These are phyloP conservation scores for Colletotrichum abscissum DNA, from an alignment of 2,329 filamentous ascomycete genomes.

Conservation along the genomic window DNA sequence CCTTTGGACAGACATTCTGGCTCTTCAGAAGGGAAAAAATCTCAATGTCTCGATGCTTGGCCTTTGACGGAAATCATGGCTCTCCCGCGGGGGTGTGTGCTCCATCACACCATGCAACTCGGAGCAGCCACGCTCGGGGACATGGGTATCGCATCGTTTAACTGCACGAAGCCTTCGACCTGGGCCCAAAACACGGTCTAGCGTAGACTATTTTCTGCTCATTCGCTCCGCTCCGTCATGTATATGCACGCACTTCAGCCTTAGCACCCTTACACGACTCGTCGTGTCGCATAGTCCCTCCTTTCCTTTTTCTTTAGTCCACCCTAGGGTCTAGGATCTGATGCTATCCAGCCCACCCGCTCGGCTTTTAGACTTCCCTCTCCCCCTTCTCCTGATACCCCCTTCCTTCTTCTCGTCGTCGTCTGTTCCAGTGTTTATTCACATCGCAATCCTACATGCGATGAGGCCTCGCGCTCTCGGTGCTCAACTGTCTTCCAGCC, in stretches of 20 bases:
- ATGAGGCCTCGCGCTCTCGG: not conserved
- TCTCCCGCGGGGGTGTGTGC: not conserved
- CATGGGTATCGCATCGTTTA: not conserved
- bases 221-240: constrained; percentile 15
- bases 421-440: not conserved
- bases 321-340: constrained; percentile 1
- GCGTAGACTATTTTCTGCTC: constrained; percentile 14
- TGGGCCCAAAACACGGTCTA: constrained; percentile 22
- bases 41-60: not conserved
- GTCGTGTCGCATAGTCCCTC: constrained; percentile 31
- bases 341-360: constrained; percentile 12
- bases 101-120: constrained; percentile 14
- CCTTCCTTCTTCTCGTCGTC: not conserved
- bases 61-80: not conserved
- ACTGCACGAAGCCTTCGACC: constrained; percentile 28
- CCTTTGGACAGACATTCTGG: not conserved
- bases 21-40: not conserved
- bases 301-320: constrained; percentile 27
- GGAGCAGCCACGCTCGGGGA: constrained; percentile 30
- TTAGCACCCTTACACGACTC: constrained; percentile 30
- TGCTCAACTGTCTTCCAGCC: not conserved
- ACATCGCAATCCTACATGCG: not conserved
- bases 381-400: constrained; percentile 3
- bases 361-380: constrained; percentile 25
- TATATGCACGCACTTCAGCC: constrained; percentile 27